Base-by-base conservation (phyloP, 2,329 filamentous ascomycete species). In the Fusarium penzigii region DNA sequence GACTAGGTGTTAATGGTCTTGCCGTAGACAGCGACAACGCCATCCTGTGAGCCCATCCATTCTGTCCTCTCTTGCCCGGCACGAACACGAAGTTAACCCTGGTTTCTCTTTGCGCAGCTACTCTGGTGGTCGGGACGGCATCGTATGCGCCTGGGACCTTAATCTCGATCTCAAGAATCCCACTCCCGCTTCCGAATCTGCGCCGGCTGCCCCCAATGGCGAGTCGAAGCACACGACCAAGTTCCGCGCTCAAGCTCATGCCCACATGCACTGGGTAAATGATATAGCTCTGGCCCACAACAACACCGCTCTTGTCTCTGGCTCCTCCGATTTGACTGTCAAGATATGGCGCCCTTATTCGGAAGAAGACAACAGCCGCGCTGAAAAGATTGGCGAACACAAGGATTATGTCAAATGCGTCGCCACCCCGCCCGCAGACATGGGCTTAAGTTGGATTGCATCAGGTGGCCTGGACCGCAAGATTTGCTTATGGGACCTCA, bases 341-440 rank as follows among this genome's bases (percentile, higher is more conserved):
- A 94, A 96, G 72, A 76, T 96, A 65, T 97, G 92, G 94, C 84
- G 92, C 50, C 93, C 93, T 7, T 78, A 85, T 56, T 81, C 82
- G 11, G 67, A 75, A 20, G 83, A 83, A 43, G 77, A 83, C 50
- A 82, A 84, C 53, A 55, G 67, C 34, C 66, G 66, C 44, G 67
- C 72, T 20, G 79, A 87, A 45, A 91, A 90, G 40, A 93, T 99
- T 66, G 94, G 94, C 58, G 86, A 93, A 65, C 94, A 99, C 72
- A 88, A 87, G 65, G 94, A 99, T 77, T 99, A 97, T 68, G 92
- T 96, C 68, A 99, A 97, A 74, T 92, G 91, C 62, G 82, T 99
- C 38, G 90, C 92, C 16, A 89, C 90, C 8, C 90, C 93, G 9
- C 68, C 77, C 62, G 65, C 68, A 41, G 79, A 83, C 61, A 74